phyloP scores from a whole-genome alignment of 2,329 filamentous ascomycete genomes.

The Ascocoryne sarcoides region DNA sequence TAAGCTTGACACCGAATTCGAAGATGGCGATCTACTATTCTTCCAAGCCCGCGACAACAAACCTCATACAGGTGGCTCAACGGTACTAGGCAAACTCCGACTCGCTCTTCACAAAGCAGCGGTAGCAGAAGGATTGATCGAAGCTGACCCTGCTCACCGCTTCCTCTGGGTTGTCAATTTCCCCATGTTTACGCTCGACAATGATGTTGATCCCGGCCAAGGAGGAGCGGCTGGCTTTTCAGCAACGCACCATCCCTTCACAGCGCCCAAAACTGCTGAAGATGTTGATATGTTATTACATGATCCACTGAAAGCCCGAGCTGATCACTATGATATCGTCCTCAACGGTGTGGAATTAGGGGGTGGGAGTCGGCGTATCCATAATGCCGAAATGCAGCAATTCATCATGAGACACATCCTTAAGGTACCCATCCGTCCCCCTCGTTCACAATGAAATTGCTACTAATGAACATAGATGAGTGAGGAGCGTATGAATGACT shows the following conservation, averaged over 20 bases:
- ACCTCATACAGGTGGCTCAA: constrained; percentile 66
- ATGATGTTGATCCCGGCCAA: constrained; percentile 51
- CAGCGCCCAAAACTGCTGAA: constrained; percentile 62
- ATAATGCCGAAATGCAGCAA: constrained; percentile 73
- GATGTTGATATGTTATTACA: constrained; percentile 69
- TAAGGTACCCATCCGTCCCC: constrained; percentile 32
- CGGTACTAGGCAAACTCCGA: constrained; percentile 32
- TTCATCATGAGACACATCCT: constrained; percentile 78
- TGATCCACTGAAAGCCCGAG: constrained; percentile 63
- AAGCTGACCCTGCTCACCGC: constrained; percentile 38
- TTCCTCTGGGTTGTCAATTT: constrained; percentile 85
- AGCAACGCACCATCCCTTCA: constrained; percentile 93
- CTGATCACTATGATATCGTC: constrained; percentile 92
- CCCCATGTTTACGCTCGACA: constrained; percentile 75
- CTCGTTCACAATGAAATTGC: constrained; percentile 3
- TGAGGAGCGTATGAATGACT: constrained; percentile 64
- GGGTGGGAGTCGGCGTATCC: constrained; percentile 87
- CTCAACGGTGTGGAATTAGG: constrained; percentile 93
- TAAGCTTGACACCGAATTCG: constrained; percentile 29
- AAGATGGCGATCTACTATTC: constrained; percentile 71
- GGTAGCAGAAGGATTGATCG: constrained; percentile 17
- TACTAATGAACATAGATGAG: constrained; percentile 18
- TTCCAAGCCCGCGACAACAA: constrained; percentile 63
- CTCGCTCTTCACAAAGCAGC: constrained; percentile 25
- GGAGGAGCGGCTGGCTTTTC: constrained; percentile 72